Base-by-base conservation (phyloP, 495 filamentous ascomycete genomes). In the Cryomyces minteri region DNA sequence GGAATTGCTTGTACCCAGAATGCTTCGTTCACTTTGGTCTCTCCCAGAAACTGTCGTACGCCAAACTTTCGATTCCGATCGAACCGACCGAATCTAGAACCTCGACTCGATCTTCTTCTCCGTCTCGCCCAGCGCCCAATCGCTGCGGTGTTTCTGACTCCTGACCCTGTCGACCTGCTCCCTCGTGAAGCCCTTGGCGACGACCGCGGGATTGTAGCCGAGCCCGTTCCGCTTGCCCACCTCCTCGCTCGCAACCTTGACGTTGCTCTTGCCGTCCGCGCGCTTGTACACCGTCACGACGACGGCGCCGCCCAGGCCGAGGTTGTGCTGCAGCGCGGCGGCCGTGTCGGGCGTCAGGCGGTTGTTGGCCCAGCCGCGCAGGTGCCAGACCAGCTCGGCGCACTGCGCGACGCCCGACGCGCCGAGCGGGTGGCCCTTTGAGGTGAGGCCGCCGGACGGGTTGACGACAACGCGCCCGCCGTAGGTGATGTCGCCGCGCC, bases 311-410 rank as follows among this genome's bases (percentile, higher is more conserved):
- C 90, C 90, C 25, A 98, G 66, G 0, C 90, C 90, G 4, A 98
- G 66, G 56, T 98, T 98, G 60, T 98, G 90, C 66, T 95, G 90
- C 61, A 98, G 61, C 39, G 83, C 82, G 38, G 70, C 75, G 41
- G 61, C 70, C 0, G 86, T 84, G 11, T 74, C 72, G 11, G 70
- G 63, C 6, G 86, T 74, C 6, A 75, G 62, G 29, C 90, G 70
- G 64, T 98, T 95, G 55, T 87, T 93, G 8, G 88, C 90, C 90
- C 90, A 95, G 4, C 90, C 90, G 40, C 90, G 68, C 56, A 98
- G 67, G 51, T 98, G 90, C 90, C 90, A 98, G 25, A 92, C 84
- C 37, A 98, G 62, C 64, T 98, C 90, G 2, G 90, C 85, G 55
- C 88, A 94, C 64, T 98, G 90, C 10, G 90, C 90, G 38, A 98